phyloP scores from a whole-genome alignment of 1,139 yeast species.

The Meyerozyma carpophila region DNA sequence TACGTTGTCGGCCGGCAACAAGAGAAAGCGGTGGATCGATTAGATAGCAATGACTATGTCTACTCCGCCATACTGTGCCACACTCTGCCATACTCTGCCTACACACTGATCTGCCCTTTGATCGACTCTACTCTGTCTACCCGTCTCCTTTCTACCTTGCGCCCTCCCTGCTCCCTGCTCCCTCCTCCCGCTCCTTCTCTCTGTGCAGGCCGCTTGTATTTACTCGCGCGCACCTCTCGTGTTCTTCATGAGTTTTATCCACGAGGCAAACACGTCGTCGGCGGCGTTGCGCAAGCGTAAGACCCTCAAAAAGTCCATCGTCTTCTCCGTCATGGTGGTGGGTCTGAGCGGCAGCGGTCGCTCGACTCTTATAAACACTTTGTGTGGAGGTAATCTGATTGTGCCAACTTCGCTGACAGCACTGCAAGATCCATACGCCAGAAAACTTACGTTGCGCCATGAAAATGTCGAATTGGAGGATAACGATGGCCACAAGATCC shows the following conservation, averaged over 20 bases:
- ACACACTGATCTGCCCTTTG: too few species aligned
- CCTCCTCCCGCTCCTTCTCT: not conserved
- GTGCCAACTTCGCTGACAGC: constrained; percentile 31
- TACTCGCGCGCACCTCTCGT: not conserved
- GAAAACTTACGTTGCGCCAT: constrained; percentile 58
- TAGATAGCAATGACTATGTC: constrained; percentile 2
- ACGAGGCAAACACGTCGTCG: constrained; percentile 9
- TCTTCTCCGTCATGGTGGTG: constrained; percentile 52
- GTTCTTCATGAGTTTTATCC: not conserved
- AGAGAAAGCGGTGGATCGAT: constrained; percentile 33
- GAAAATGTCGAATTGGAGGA: constrained; percentile 67
- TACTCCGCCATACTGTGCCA: too few species aligned
- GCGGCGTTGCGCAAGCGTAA: constrained; percentile 49
- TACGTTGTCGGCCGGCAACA: constrained; percentile 31
- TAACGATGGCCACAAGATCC: constrained; percentile 68
- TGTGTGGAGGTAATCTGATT: constrained; percentile 71
- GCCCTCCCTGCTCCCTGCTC: not conserved
- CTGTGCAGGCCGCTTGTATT: not conserved
- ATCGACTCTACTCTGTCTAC: not conserved
- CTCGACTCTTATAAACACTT: constrained; percentile 56
- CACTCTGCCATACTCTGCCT: not conserved
- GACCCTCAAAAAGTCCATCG: constrained; percentile 49
- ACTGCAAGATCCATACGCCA: constrained; percentile 35
- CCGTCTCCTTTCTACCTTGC: not conserved
- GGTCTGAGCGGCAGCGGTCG: constrained; percentile 62